Percentiles rank a stretch among this genome's conserved stretches.
These are phyloP conservation scores for Dactylellina leptospora DNA, from an alignment of 2,329 filamentous ascomycete species.

Conservation along the genomic window DNA sequence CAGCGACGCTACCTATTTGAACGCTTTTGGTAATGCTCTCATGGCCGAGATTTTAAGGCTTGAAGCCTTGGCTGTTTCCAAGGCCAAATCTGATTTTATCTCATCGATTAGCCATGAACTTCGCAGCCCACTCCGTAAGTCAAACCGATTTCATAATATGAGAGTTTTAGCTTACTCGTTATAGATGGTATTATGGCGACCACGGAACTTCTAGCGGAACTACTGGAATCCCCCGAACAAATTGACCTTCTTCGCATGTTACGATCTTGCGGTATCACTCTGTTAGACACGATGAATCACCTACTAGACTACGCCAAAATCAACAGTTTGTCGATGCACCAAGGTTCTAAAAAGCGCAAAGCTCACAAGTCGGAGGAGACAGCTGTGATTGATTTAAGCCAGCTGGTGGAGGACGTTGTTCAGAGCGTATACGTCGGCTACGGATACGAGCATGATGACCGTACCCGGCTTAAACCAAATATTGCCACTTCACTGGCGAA, in stretches of 20 bases:
- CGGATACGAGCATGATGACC: background rate
- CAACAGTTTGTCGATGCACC: slow-evolving; percentile 39
- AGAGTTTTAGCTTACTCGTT: background rate
- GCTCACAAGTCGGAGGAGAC: background rate
- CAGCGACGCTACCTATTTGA: slow-evolving; percentile 64
- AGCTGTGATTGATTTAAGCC: slow-evolving; percentile 52
- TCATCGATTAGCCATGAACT: slow-evolving; percentile 71
- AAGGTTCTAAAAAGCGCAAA: background rate
- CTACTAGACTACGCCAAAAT: slow-evolving; percentile 63
- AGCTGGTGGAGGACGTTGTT: slow-evolving; percentile 60
- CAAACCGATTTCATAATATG: background rate
- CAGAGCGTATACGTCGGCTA: slow-evolving; percentile 64
- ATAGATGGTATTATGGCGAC: slow-evolving; percentile 64
- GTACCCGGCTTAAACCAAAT: slow-evolving; percentile 6
- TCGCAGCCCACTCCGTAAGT: slow-evolving; percentile 68
- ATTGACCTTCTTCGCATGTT: slow-evolving; percentile 64
- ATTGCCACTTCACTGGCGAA: slow-evolving; percentile 1
- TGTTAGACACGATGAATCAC: slow-evolving; percentile 67
- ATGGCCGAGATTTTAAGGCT: slow-evolving; percentile 68
- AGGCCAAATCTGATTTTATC: slow-evolving; percentile 69
- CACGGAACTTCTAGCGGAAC: slow-evolving; percentile 67
- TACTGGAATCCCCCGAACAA: slow-evolving; percentile 63
- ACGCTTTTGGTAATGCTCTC: slow-evolving; percentile 66
- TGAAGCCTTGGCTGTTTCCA: slow-evolving; percentile 63
- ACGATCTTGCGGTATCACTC: slow-evolving; percentile 64